phyloP scores from a whole-genome alignment of 140 eudicot species.

The Stevia rebaudiana region DNA sequence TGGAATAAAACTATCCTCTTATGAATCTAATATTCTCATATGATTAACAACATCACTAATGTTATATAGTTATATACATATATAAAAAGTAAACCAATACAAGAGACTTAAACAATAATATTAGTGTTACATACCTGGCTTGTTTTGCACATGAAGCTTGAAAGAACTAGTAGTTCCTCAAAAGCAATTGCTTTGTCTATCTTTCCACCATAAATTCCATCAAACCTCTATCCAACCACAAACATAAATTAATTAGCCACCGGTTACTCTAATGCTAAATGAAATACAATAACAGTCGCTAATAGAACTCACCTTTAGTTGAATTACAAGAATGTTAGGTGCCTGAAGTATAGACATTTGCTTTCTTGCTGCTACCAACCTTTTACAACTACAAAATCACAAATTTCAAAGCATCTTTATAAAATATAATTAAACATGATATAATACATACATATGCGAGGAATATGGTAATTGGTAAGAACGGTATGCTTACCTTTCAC shows the following conservation, averaged over 20 bases:
- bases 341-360: constrained; percentile 94
- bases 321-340: constrained; percentile 93
- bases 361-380: constrained; percentile 84
- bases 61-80: no score
- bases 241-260: constrained; percentile 15
- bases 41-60: neutral
- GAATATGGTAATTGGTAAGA: neutral
- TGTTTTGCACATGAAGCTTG: constrained; percentile 91
- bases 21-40: neutral
- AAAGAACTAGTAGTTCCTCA: constrained; percentile 75
- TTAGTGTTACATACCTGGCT: constrained; percentile 56
- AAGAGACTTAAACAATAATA: constrained; percentile 1
- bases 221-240: constrained; percentile 67
- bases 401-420: constrained; percentile 25
- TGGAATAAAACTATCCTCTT: no score
- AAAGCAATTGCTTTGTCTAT: constrained; percentile 79
- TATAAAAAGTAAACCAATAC: constrained; percentile 3
- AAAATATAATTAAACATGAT: neutral
- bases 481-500: constrained; percentile 62
- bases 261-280: constrained; percentile 5
- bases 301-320: constrained; percentile 61
- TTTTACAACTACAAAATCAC: constrained; percentile 76
- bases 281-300: neutral
- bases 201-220: constrained; percentile 88
- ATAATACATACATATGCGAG: constrained; percentile 8